phyloP scores from a whole-genome alignment of 2,329 filamentous ascomycete species.

The Emergomyces pasteurianus region DNA sequence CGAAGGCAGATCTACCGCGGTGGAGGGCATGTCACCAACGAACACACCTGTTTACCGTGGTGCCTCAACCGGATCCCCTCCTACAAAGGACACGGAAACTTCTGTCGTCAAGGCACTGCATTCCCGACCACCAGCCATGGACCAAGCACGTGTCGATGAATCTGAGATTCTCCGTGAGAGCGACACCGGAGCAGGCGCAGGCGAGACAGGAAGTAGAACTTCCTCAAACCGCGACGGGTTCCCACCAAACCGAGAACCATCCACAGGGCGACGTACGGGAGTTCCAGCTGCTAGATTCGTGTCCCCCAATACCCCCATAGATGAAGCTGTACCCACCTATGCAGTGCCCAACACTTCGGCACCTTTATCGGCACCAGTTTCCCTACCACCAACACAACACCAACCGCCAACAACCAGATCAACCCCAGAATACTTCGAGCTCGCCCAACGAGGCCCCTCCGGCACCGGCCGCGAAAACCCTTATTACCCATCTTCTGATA shows the following conservation, averaged over 20 bases:
- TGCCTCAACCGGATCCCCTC: slow-evolving; percentile 10
- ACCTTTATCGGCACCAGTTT: neutral
- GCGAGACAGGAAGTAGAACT: neutral
- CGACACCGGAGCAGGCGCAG: neutral
- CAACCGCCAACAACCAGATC: neutral
- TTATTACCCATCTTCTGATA: neutral
- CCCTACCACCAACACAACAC: neutral
- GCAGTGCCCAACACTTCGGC: neutral
- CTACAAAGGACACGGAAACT: slow-evolving; percentile 19
- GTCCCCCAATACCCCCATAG: neutral
- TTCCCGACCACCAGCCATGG: slow-evolving; percentile 21
- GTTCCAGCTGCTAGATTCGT: neutral
- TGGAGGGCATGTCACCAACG: slow-evolving; percentile 17
- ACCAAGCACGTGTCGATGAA: slow-evolving; percentile 19
- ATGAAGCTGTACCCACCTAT: neutral
- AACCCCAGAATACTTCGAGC: neutral
- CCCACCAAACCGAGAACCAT: neutral
- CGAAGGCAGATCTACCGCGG: slow-evolving; percentile 16
- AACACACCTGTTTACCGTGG: slow-evolving; percentile 20
- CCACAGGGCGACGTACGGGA: neutral
- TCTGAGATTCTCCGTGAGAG: slow-evolving; percentile 16
- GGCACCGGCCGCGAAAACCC: neutral
- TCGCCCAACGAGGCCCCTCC: neutral
- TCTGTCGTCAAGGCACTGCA: slow-evolving; percentile 24
- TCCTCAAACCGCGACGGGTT: neutral